Evolutionary conservation across 2,329 filamentous ascomycete species (phyloP).

Genomic region (Ophiostoma perfectum): DNA sequence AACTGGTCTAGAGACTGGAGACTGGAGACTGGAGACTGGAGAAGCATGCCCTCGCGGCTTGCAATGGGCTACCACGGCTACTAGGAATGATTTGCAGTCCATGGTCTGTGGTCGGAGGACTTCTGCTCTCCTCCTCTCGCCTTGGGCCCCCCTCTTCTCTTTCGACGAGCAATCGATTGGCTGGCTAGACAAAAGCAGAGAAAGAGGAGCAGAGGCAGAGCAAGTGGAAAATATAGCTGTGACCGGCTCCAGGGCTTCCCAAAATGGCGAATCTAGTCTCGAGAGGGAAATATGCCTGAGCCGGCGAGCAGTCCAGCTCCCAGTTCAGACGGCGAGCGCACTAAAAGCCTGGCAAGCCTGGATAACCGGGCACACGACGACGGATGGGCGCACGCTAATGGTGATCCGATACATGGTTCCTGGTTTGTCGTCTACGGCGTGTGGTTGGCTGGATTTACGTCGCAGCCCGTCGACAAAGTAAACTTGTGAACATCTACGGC

Average conservation of each 20-base stretch:
- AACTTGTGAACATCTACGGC: too few species aligned
- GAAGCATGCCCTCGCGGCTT: not conserved
- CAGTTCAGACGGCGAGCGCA: not conserved
- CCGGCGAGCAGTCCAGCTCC: not conserved
- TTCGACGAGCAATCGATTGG: not conserved
- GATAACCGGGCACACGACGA: not conserved
- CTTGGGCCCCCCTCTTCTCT: not conserved
- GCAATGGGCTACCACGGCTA: too few species aligned
- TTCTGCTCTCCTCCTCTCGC: too few species aligned
- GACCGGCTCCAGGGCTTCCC: not conserved
- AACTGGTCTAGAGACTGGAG: not conserved
- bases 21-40: not conserved
- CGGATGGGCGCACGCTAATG: not conserved
- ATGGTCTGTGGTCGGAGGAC: too few species aligned
- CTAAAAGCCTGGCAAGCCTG: not conserved
- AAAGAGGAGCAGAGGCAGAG: not conserved
- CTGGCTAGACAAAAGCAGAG: not conserved
- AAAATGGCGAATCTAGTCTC: conserved; percentile 6
- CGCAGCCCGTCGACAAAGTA: too few species aligned
- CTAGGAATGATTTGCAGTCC: too few species aligned
- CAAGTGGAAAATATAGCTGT: not conserved
- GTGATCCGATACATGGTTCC: conserved; percentile 8
- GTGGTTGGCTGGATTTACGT: too few species aligned
- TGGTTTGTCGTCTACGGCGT: not conserved
- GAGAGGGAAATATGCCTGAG: conserved; percentile 5